Conservation (phyloP, 768 basidiomycete genomes). For the Tephrocybe sp. region DNA sequence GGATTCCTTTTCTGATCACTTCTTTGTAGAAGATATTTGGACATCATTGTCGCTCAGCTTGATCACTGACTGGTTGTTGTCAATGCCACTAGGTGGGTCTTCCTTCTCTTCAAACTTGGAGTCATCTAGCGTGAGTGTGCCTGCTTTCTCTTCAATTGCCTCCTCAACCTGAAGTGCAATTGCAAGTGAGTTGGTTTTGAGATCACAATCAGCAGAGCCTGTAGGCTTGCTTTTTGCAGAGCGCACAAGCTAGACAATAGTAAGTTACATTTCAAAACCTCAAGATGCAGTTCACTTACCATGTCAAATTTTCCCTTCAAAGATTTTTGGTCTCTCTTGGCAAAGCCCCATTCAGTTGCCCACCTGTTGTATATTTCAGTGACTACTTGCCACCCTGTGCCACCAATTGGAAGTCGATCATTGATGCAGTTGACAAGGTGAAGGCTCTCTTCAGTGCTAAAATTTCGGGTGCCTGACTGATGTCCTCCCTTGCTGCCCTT, state of each 20-base stretch:
- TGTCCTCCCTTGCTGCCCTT: too few species aligned
- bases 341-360: background rate
- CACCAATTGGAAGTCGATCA: slow-evolving; percentile 3
- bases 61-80: too few species aligned
- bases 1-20: too few species aligned
- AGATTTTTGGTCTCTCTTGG: background rate
- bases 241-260: too few species aligned
- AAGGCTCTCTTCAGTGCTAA: background rate
- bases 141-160: background rate
- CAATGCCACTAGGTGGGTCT: too few species aligned
- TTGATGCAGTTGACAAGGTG: slow-evolving; percentile 1
- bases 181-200: background rate
- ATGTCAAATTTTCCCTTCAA: slow-evolving; percentile 5
- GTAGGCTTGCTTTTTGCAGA: too few species aligned
- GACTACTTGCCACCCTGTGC: slow-evolving; percentile 6
- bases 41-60: too few species aligned
- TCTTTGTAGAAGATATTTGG: too few species aligned
- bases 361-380: background rate
- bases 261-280: too few species aligned
- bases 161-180: slow-evolving; percentile 4
- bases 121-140: slow-evolving; percentile 4
- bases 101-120: too few species aligned
- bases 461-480: slow-evolving; percentile 4
- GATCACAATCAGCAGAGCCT: slow-evolving; percentile 2
- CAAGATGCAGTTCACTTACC: slow-evolving; percentile 5